Evolutionary conservation across 2,329 filamentous ascomycete species (phyloP).

Genomic region (Cordyceps fumosorosea): DNA sequence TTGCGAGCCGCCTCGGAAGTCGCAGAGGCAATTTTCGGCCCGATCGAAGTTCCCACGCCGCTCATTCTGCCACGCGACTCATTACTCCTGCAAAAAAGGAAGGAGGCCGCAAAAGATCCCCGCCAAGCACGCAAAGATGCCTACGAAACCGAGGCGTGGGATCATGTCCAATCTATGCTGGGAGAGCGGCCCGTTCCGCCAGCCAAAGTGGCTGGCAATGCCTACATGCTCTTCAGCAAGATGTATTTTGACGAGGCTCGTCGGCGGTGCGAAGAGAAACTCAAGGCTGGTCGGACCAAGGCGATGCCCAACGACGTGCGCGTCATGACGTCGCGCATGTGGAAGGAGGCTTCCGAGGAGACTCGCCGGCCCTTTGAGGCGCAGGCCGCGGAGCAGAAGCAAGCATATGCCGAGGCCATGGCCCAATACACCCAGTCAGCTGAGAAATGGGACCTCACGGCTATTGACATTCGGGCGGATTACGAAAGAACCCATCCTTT

Average conservation of each 20-base stretch:
- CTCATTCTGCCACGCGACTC: slow-evolving; percentile 63
- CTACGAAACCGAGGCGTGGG: slow-evolving; percentile 49
- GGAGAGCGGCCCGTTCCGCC: slow-evolving; percentile 72
- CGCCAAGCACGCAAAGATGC: slow-evolving; percentile 48
- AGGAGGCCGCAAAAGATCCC: slow-evolving; percentile 41
- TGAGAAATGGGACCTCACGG: slow-evolving; percentile 65
- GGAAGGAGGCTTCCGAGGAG: slow-evolving; percentile 68
- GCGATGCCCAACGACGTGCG: slow-evolving; percentile 75
- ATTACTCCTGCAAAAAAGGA: slow-evolving; percentile 47
- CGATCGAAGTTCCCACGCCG: slow-evolving; percentile 69
- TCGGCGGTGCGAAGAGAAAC: slow-evolving; percentile 56
- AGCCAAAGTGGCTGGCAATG: slow-evolving; percentile 67
- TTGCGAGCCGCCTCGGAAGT: slow-evolving; percentile 84
- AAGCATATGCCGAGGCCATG: slow-evolving; percentile 51
- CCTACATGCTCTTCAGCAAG: slow-evolving; percentile 86
- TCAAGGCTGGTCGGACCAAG: slow-evolving; percentile 55
- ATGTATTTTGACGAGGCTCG: slow-evolving; percentile 60
- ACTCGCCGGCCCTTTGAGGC: slow-evolving; percentile 73
- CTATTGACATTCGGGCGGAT: slow-evolving; percentile 43
- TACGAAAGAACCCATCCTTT: slow-evolving; percentile 50
- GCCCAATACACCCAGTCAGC: slow-evolving; percentile 55
- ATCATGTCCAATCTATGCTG: slow-evolving; percentile 48
- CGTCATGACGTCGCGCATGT: slow-evolving; percentile 80
- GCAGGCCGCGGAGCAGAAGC: slow-evolving; percentile 64
- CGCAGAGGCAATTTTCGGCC: slow-evolving; percentile 70